Evolutionary conservation across 1,284 basidiomycete species (phyloP).

Genomic region (Schizophyllum amplum): DNA sequence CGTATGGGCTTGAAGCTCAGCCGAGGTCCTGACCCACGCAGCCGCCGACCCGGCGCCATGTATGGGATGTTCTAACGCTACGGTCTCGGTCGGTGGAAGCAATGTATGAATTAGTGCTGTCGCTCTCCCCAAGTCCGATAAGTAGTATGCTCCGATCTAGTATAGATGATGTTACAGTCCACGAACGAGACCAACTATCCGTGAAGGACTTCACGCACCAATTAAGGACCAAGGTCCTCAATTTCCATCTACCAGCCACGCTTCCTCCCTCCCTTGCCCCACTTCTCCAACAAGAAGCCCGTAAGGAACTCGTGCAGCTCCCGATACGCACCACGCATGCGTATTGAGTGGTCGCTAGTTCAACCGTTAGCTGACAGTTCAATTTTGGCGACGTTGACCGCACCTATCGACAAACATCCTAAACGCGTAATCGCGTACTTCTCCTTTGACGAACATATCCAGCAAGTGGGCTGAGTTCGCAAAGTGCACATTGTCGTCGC

Average conservation of each 20-base stretch:
- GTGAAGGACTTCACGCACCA: too few species aligned
- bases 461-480: conserved; percentile 85
- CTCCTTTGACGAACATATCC: conserved; percentile 80
- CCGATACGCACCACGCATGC: conserved; percentile 64
- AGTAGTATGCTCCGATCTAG: not conserved
- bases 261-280: conserved; percentile 77
- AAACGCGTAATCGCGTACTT: conserved; percentile 79
- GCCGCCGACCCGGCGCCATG: too few species aligned
- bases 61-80: too few species aligned
- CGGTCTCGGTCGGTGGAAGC: too few species aligned
- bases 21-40: conserved; percentile 26
- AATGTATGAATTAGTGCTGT: not conserved
- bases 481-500: conserved; percentile 93
- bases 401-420: conserved; percentile 96
- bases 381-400: conserved; percentile 13
- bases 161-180: too few species aligned
- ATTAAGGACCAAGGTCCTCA: too few species aligned
- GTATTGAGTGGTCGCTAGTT: conserved; percentile 74
- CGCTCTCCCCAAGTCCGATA: not conserved
- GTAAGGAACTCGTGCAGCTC: conserved; percentile 89
- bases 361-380: conserved; percentile 7
- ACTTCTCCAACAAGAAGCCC: conserved; percentile 78
- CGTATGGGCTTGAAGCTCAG: conserved; percentile 23
- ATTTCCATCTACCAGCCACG: conserved; percentile 35
- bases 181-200: too few species aligned